phyloP scores from a whole-genome alignment of 1,139 yeast species.

The Debaryomyces psychrophilus region DNA sequence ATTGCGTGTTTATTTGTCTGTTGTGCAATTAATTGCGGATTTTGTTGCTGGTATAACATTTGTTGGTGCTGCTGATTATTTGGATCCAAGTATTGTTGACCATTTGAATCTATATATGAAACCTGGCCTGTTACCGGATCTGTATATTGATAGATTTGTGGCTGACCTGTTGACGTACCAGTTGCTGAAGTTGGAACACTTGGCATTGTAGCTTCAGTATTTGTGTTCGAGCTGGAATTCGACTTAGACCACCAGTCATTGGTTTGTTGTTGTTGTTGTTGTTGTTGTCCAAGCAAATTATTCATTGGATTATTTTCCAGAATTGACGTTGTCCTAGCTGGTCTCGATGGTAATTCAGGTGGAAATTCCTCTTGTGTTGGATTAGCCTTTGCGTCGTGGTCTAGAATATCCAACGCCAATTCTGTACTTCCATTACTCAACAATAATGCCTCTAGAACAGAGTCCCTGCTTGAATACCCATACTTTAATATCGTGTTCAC shows the following conservation, averaged over 20 bases:
- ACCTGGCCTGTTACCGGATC: constrained; percentile 64
- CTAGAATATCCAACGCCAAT: constrained; percentile 50
- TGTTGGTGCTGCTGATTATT: constrained; percentile 57
- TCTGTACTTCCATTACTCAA: constrained; percentile 52
- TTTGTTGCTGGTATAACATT: constrained; percentile 46
- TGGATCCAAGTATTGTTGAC: constrained; percentile 63
- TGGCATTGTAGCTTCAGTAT: constrained; percentile 18
- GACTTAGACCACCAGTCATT: constrained; percentile 33
- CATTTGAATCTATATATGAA: constrained; percentile 60
- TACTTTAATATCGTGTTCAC: constrained; percentile 42
- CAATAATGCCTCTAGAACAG: constrained; percentile 53
- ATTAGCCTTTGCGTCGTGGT: constrained; percentile 42
- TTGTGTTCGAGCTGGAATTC: constrained; percentile 12
- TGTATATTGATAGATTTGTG: constrained; percentile 60
- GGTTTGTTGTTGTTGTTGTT: constrained; percentile 19
- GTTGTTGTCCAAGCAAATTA: constrained; percentile 17
- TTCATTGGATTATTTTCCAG: constrained; percentile 23
- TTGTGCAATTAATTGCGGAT: constrained; percentile 47
- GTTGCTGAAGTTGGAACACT: constrained; percentile 22
- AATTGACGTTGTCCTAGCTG: constrained; percentile 22
- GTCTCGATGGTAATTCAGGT: constrained; percentile 54
- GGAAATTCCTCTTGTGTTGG: constrained; percentile 41
- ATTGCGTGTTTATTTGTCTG: constrained; percentile 49
- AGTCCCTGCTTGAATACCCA: constrained; percentile 53
- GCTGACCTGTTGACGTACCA: constrained; percentile 23